These are phyloP conservation scores for Xylariaceae sp. DNA, from an alignment of 2,329 filamentous ascomycete species.

Conservation along the genomic window DNA sequence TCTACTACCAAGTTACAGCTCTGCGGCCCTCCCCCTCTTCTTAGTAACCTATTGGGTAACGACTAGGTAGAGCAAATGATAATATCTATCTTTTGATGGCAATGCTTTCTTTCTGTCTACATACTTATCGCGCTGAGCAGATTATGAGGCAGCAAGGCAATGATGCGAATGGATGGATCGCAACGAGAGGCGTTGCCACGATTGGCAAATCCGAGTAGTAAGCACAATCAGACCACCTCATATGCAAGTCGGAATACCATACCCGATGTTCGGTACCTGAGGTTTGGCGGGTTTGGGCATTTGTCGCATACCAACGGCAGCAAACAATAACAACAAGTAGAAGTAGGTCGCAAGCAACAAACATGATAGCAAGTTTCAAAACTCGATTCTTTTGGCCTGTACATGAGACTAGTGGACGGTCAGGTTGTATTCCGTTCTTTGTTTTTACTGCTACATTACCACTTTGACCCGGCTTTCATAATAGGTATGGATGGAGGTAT, in stretches of 20 bases:
- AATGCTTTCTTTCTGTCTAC: background rate
- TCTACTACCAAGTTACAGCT: too few relatives aligned
- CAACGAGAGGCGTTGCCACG: background rate
- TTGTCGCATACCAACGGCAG: background rate
- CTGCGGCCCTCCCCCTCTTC: too few relatives aligned
- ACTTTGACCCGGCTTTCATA: too few relatives aligned
- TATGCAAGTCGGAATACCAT: slow-evolving; percentile 13
- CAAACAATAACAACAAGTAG: background rate
- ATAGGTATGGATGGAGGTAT: too few relatives aligned
- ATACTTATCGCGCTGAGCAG: background rate
- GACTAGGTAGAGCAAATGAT: background rate
- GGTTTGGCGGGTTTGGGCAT: background rate
- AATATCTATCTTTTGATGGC: background rate
- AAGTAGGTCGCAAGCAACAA: too few relatives aligned
- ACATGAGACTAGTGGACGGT: too few relatives aligned
- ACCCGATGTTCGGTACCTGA: slow-evolving; percentile 17
- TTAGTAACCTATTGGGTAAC: background rate
- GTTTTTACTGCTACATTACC: background rate
- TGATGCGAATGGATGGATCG: background rate
- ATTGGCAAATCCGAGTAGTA: slow-evolving; percentile 6
- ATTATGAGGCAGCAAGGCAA: background rate
- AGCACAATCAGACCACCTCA: slow-evolving; percentile 7
- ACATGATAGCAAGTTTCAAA: too few relatives aligned
- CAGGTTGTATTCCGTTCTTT: background rate
- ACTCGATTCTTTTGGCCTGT: too few relatives aligned